These are phyloP conservation scores for Cordyceps javanica DNA, from an alignment of 2,329 filamentous ascomycete species.

Conservation along the genomic window DNA sequence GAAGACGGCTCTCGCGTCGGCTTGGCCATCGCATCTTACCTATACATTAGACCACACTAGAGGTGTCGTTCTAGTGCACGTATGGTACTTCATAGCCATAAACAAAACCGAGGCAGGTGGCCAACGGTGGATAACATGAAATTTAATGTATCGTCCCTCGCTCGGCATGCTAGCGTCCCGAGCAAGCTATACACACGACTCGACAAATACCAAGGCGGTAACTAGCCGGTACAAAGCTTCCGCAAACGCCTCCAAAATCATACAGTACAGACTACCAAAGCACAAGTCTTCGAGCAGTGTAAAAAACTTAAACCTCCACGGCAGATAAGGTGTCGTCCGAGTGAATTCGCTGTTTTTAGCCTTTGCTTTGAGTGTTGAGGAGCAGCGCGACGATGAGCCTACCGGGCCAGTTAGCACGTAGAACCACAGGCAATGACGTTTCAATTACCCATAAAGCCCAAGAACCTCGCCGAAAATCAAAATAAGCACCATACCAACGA, in stretches of 20 bases:
- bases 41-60: not conserved
- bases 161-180: not conserved
- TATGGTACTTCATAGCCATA: not conserved
- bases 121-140: not conserved
- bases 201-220: not conserved
- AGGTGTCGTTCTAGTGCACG: not conserved
- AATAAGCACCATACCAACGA: slow-evolving; percentile 97
- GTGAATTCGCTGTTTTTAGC: slow-evolving; percentile 30
- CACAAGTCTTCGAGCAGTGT: not conserved
- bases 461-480: slow-evolving; percentile 97
- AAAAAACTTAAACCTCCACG: not conserved
- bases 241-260: not conserved
- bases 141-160: not conserved
- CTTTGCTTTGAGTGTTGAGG: slow-evolving; percentile 79
- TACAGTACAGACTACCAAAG: not conserved
- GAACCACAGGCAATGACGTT: too few species aligned
- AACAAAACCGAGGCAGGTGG: not conserved
- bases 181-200: not conserved
- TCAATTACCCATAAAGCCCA: slow-evolving; percentile 83
- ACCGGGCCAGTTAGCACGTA: slow-evolving; percentile 7
- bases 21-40: slow-evolving; percentile 9
- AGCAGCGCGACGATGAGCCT: slow-evolving; percentile 91
- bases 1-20: slow-evolving; percentile 12
- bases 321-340: not conserved
- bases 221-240: not conserved